Evolutionary conservation across 140 eudicot species (phyloP).

Genomic region (Oenanthe javanica): DNA sequence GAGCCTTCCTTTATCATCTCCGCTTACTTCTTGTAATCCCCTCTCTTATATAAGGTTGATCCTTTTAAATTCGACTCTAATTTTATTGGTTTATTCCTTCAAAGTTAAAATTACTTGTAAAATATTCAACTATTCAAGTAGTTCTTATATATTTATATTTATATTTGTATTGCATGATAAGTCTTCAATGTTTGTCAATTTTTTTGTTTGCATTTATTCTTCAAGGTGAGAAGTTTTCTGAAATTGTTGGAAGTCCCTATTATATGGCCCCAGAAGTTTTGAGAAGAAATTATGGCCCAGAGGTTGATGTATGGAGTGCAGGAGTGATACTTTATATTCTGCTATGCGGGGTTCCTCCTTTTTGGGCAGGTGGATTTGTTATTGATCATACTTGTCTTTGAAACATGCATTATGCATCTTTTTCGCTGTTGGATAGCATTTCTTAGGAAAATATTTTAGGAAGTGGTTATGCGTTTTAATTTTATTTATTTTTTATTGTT

Average conservation of each 20-base stretch:
- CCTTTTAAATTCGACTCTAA: neutral
- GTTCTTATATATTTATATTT: neutral
- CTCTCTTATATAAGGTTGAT: neutral
- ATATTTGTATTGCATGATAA: too few species aligned
- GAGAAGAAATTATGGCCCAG: slow-evolving; percentile 87
- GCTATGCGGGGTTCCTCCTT: slow-evolving; percentile 94
- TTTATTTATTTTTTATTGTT: slow-evolving; percentile 6
- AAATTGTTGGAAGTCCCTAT: slow-evolving; percentile 96
- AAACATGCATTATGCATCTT: neutral
- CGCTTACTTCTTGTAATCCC: neutral
- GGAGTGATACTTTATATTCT: slow-evolving; percentile 86
- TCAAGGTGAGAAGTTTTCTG: slow-evolving; percentile 77
- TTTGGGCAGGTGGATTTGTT: slow-evolving; percentile 79
- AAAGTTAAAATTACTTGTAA: neutral
- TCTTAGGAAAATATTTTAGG: too few species aligned
- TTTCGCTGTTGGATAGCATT: too few species aligned
- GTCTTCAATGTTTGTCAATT: neutral
- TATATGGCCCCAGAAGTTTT: slow-evolving; percentile 96
- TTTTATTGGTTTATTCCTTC: neutral
- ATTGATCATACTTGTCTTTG: neutral
- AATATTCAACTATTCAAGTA: too few species aligned
- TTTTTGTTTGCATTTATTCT: neutral
- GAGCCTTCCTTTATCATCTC: neutral
- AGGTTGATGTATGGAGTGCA: slow-evolving; percentile 96
- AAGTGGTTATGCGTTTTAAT: too few species aligned